Base-by-base conservation (phyloP, 139 green algal species). In the Astrephomene gubernaculifera region DNA sequence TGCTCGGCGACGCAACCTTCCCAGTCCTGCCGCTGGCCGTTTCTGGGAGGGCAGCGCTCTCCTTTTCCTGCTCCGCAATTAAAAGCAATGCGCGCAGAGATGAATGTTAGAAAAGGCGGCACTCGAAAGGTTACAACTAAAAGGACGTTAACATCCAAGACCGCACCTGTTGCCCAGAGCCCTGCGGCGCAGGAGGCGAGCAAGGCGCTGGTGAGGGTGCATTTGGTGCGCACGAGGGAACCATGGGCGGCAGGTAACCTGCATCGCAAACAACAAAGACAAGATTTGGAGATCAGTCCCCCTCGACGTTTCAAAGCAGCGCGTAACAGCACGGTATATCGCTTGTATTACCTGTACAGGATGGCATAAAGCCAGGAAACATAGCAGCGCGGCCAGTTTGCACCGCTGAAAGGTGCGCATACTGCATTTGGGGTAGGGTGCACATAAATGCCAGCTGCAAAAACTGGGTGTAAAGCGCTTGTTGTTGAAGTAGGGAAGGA, bases 391-490 rank as follows among this genome's bases (percentile, higher is more conserved):
- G 60, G 39, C 29, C 38, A 4, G 38, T 10, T 22, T 63, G 43
- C 43, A 79, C 5, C 8, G 44, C 44, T 8, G 70, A 67, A 9
- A 67, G 22, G 31, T 80, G 71, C 17, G 71, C 71, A 24, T 80
- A 65, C n/a, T 80, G 75, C 61, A 71, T 39, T n/a, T 70, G 60
- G 1, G 54, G 41, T 17, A 72, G n/a, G 17, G 60, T 38, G 61
- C 60, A 65, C 57, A 82, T 71, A 31, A 82, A 71, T 14, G 60
- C 61, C n/a, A 83, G 76, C 60, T 73, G 61, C 31, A 84, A n/a
- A 31, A 65, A 63, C 64, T 84, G 78, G 0, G 43, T 53, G 17
- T 64, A 84, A 0, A 84, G 78, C 31, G 43, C 43, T 31, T 84
- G 78, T 33, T 84, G 78, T 43, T 84, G 78, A 9, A 75, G 19